These are phyloP conservation scores for Vachellia collinsii DNA, from an alignment of 306 rosid species.

Conservation along the genomic window DNA sequence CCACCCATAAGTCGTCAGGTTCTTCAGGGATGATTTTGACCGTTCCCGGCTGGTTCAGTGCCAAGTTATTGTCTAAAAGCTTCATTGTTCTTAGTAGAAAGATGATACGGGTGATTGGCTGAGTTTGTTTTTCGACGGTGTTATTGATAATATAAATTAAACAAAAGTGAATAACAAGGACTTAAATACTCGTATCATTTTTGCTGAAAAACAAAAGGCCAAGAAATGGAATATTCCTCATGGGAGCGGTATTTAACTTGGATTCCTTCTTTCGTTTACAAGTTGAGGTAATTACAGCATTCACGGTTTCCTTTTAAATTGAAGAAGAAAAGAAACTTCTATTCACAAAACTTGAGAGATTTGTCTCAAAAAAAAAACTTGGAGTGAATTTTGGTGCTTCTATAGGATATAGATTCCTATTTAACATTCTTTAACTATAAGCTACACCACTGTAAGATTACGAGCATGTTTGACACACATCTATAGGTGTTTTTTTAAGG, in stretches of 20 bases:
- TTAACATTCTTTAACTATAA: too few species aligned
- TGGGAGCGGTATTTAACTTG: conserved; percentile 13
- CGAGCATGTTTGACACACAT: too few species aligned
- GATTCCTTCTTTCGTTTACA: conserved; percentile 23
- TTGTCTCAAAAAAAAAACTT: too few species aligned
- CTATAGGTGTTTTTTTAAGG: too few species aligned
- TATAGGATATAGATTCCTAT: too few species aligned
- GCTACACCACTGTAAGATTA: too few species aligned
- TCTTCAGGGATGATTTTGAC: conserved; percentile 39
- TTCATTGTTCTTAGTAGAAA: conserved; percentile 26
- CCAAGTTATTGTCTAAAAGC: conserved; percentile 33
- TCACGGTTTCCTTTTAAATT: background rate
- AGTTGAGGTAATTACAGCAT: conserved; percentile 19
- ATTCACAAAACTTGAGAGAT: background rate
- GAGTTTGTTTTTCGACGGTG: background rate
- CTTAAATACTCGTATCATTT: background rate
- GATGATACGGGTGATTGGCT: background rate
- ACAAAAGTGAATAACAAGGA: too few species aligned
- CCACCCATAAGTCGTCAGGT: conserved; percentile 48
- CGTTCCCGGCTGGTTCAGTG: conserved; percentile 37
- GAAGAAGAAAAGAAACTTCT: background rate
- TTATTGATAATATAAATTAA: background rate
- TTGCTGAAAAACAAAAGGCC: background rate
- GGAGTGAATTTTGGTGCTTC: too few species aligned
- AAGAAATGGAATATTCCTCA: background rate